Conservation (phyloP, 495 filamentous ascomycete genomes). For the Podospora sp. region DNA sequence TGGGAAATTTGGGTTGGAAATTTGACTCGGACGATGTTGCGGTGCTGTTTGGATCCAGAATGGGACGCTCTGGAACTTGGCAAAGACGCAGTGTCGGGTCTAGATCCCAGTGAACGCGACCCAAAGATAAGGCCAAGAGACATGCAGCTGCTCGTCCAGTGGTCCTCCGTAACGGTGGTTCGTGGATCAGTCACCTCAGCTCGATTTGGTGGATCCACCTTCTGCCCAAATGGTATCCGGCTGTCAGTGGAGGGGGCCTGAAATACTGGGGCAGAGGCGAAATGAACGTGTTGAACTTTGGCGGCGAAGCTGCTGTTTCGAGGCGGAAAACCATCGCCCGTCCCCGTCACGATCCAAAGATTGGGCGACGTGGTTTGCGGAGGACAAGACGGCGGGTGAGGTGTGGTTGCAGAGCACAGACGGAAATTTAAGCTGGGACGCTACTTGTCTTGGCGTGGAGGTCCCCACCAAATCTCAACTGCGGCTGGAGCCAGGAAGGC, state of each 20-base stretch:
- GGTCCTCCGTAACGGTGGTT: neutral
- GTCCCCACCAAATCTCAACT: conserved; percentile 12
- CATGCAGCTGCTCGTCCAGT: neutral
- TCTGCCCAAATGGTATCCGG: no score
- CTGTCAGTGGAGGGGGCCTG: no score
- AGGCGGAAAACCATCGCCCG: no score
- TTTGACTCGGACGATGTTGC: no score
- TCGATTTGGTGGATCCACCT: no score
- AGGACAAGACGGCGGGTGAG: neutral
- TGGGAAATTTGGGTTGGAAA: no score
- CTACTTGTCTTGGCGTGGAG: conserved; percentile 29
- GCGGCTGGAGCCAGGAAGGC: conserved; percentile 20
- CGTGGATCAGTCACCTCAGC: neutral
- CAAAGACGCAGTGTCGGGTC: neutral
- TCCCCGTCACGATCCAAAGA: no score
- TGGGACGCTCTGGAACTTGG: neutral
- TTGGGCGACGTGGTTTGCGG: no score
- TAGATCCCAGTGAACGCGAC: neutral
- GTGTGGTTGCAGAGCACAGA: neutral
- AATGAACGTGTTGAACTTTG: no score
- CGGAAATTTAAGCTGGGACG: conserved; percentile 6
- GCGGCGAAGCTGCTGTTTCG: no score
- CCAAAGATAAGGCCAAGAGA: neutral
- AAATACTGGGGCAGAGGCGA: no score
- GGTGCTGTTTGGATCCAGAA: neutral